Evolutionary conservation across 2,329 filamentous ascomycete genomes (phyloP).

Genomic region (Neonectria ditissima): DNA sequence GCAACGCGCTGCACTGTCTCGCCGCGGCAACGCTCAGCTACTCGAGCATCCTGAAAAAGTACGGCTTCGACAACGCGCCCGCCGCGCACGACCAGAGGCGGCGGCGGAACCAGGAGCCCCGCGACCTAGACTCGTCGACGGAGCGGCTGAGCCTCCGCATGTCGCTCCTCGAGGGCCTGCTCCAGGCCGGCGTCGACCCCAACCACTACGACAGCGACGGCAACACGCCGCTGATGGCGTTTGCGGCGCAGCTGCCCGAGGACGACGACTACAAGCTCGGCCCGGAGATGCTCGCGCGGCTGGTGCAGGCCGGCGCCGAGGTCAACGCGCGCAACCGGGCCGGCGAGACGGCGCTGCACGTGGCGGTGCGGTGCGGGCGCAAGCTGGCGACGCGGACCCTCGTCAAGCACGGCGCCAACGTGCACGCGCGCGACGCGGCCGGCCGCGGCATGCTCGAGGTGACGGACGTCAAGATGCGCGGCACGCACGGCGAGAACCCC

Average conservation of each 20-base stretch:
- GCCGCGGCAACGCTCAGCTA: slow-evolving; percentile 63
- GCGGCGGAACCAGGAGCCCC: slow-evolving; percentile 24
- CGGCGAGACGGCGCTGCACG: slow-evolving; percentile 67
- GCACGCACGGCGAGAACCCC: slow-evolving; percentile 45
- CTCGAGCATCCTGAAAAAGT: slow-evolving; percentile 52
- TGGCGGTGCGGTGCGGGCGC: slow-evolving; percentile 65
- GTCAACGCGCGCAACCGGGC: slow-evolving; percentile 64
- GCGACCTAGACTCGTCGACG: slow-evolving; percentile 50
- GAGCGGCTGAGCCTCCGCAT: slow-evolving; percentile 47
- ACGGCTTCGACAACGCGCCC: slow-evolving; percentile 31
- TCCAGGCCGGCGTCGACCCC: slow-evolving; percentile 56
- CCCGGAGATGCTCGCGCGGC: slow-evolving; percentile 57
- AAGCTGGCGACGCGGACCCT: slow-evolving; percentile 64
- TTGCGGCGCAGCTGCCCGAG: slow-evolving; percentile 62
- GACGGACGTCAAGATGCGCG: slow-evolving; percentile 55
- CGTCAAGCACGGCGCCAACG: slow-evolving; percentile 60
- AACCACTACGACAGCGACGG: slow-evolving; percentile 66
- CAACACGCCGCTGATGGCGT: slow-evolving; percentile 67
- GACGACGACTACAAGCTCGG: slow-evolving; percentile 63
- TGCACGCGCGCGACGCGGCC: slow-evolving; percentile 58
- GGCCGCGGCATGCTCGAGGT: slow-evolving; percentile 60
- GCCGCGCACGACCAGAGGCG: slow-evolving; percentile 26
- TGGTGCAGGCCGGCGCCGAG: slow-evolving; percentile 57
- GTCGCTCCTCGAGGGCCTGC: slow-evolving; percentile 44
- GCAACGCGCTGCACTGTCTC: slow-evolving; percentile 70